Evolutionary conservation across 2,329 filamentous ascomycete species (phyloP).

Genomic region (Penicillium sp.): DNA sequence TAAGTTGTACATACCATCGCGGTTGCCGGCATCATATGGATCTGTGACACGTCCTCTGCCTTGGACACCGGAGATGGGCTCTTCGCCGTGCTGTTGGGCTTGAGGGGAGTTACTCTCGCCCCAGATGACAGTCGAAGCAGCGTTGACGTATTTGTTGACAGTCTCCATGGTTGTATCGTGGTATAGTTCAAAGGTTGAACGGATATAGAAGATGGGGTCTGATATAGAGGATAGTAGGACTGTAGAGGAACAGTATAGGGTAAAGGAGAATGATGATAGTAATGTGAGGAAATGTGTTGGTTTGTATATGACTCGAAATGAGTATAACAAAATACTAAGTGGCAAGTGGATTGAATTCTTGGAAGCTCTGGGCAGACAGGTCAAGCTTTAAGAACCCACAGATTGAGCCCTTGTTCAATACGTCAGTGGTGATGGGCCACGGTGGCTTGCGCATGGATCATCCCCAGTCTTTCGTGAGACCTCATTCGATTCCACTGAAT

Average conservation of each 20-base stretch:
- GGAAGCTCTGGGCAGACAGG: background rate
- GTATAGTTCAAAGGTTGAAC: background rate
- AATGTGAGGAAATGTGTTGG: background rate
- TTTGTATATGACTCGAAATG: background rate
- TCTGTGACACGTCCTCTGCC: constrained; percentile 68
- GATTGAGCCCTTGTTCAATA: background rate
- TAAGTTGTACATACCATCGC: constrained; percentile 51
- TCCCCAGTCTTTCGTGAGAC: background rate
- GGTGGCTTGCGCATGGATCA: constrained; percentile 1
- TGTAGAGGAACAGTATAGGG: background rate
- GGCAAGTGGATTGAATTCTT: background rate
- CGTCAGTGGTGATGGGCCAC: constrained; percentile 7
- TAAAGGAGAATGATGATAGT: background rate
- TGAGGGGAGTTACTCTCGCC: constrained; percentile 38
- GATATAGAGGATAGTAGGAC: background rate
- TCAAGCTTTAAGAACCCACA: constrained; percentile 11
- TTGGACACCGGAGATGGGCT: constrained; percentile 70
- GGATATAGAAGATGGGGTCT: background rate
- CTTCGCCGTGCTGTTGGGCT: constrained; percentile 47
- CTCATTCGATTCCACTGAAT: background rate
- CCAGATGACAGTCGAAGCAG: constrained; percentile 53
- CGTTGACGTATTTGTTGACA: constrained; percentile 55
- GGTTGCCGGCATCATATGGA: constrained; percentile 77
- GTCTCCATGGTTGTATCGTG: constrained; percentile 58
- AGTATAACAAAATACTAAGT: background rate